Evolutionary conservation across 768 basidiomycete species (phyloP).

Genomic region (Tricholoma hemisulphureum): DNA sequence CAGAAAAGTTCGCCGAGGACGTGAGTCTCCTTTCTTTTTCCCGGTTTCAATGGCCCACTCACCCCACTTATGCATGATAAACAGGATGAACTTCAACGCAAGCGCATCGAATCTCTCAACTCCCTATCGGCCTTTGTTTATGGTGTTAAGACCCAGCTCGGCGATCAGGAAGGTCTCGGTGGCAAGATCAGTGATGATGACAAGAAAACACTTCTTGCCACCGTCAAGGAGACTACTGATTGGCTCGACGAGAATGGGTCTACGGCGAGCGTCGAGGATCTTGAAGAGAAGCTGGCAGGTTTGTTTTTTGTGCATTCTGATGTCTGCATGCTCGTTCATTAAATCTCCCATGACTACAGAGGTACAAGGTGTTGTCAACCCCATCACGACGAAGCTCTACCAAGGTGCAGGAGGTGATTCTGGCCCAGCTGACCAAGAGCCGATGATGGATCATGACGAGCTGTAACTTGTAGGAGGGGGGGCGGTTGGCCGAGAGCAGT

Average conservation of each 20-base stretch:
- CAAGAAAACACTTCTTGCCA: conserved; percentile 76
- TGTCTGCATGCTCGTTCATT: not conserved
- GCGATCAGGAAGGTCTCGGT: conserved; percentile 86
- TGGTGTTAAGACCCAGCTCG: conserved; percentile 83
- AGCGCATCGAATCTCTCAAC: conserved; percentile 85
- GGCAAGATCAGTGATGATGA: conserved; percentile 81
- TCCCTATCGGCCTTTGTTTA: conserved; percentile 79
- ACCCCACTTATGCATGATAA: conserved; percentile 35
- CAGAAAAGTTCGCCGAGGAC: conserved; percentile 75
- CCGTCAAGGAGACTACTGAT: conserved; percentile 85
- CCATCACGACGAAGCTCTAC: conserved; percentile 85
- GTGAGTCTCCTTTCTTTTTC: not conserved
- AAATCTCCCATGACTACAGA: conserved; percentile 33
- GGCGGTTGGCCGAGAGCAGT: not conserved
- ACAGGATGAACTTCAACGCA: conserved; percentile 71
- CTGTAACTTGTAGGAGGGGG: conserved; percentile 28
- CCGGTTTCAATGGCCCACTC: no score
- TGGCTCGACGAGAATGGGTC: conserved; percentile 89
- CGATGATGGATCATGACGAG: conserved; percentile 46
- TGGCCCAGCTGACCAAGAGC: conserved; percentile 39
- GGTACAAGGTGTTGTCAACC: conserved; percentile 72
- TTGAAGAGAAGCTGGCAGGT: conserved; percentile 85
- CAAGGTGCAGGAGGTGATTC: conserved; percentile 35
- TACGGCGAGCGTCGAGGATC: conserved; percentile 76
- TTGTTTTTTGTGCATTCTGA: conserved; percentile 13